Evolutionary conservation across 208 protist genomes (phyloP).

Genomic region (Acanthamoeba healyi): DNA sequence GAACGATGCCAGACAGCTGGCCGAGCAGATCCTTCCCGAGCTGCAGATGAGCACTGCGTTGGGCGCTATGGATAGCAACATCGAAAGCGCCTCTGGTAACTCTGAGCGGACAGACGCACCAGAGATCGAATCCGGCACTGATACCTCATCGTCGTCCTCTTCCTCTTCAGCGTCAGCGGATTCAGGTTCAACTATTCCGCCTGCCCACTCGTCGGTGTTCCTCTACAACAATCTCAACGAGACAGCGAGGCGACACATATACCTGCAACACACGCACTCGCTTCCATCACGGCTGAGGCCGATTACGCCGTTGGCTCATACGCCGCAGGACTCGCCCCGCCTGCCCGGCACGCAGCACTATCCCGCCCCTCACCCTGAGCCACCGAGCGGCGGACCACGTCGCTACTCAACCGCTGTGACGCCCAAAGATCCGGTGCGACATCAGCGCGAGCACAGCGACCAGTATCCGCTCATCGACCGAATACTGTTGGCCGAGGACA

Average conservation of each 20-base stretch:
- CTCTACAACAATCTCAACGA: too few species aligned
- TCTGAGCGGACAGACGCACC: too few species aligned
- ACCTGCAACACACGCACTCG: not conserved
- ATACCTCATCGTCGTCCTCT: not conserved
- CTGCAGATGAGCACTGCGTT: not conserved
- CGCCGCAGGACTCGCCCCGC: not conserved
- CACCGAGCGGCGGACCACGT: not conserved
- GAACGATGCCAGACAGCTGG: not conserved
- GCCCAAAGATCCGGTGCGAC: not conserved
- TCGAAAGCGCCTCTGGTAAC: too few species aligned
- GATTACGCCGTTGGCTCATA: not conserved
- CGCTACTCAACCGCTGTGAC: not conserved
- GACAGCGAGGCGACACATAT: not conserved
- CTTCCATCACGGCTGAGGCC: not conserved
- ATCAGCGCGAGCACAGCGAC: not conserved
- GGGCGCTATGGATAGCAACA: too few species aligned
- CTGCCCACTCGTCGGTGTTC: too few species aligned
- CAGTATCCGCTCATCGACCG: not conserved
- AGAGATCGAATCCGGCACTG: not conserved
- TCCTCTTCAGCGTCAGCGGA: not conserved
- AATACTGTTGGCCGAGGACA: constrained; percentile 55
- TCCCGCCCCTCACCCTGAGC: not conserved
- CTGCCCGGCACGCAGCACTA: constrained; percentile 14
- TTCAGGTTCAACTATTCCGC: too few species aligned
- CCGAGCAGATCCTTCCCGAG: not conserved